Conservation (phyloP, 2,329 filamentous ascomycete species). For the Aspergillus niger region DNA sequence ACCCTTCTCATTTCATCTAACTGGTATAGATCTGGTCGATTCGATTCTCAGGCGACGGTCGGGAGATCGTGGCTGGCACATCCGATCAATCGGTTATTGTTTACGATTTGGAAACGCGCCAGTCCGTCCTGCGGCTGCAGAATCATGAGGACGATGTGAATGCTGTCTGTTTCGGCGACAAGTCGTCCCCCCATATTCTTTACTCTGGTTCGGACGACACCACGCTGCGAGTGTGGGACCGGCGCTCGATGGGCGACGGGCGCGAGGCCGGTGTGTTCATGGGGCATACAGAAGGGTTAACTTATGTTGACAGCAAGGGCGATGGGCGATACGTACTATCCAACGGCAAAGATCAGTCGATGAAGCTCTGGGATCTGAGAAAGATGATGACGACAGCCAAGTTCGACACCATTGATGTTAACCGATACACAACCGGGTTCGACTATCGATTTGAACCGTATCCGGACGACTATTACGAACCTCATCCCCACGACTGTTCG, state of each 20-base stretch:
- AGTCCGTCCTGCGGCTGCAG: constrained; percentile 70
- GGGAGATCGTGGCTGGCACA: constrained; percentile 88
- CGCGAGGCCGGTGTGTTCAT: constrained; percentile 66
- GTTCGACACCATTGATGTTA: constrained; percentile 55
- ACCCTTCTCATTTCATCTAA: constrained; percentile 14
- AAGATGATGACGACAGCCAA: constrained; percentile 77
- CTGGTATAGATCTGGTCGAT: constrained; percentile 74
- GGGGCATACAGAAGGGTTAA: constrained; percentile 66
- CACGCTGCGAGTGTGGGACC: constrained; percentile 94
- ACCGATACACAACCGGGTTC: constrained; percentile 59
- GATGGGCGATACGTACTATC: constrained; percentile 87
- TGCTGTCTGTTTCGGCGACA: constrained; percentile 92
- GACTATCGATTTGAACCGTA: constrained; percentile 64
- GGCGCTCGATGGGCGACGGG: constrained; percentile 66
- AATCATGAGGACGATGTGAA: constrained; percentile 91
- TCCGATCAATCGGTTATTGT: constrained; percentile 78
- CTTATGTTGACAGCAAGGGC: constrained; percentile 76
- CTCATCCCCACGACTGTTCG: constrained; percentile 83
- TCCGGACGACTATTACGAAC: constrained; percentile 56
- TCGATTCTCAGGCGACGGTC: constrained; percentile 87
- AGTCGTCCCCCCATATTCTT: constrained; percentile 83
- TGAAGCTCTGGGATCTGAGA: constrained; percentile 94
- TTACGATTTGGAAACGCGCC: constrained; percentile 84
- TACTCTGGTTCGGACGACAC: constrained; percentile 96
- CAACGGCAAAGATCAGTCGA: constrained; percentile 94